These are phyloP conservation scores for Monosporozyma solicola DNA, from an alignment of 805 yeast species.

Conservation along the genomic window DNA sequence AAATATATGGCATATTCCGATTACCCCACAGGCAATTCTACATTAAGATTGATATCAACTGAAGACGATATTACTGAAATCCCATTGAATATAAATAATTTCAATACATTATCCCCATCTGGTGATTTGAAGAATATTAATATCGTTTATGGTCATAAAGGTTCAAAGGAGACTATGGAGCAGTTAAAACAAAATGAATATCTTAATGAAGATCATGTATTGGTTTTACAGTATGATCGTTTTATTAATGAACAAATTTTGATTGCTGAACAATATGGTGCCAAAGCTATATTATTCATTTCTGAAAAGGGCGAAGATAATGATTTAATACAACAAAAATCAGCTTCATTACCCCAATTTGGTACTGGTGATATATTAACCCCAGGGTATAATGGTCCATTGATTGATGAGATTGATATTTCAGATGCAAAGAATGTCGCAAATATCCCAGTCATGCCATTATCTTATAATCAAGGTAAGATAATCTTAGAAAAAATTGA, in stretches of 20 bases:
- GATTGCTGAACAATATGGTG: slow-evolving; percentile 49
- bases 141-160: slow-evolving; percentile 59
- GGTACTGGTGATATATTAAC: slow-evolving; percentile 72
- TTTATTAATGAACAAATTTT: slow-evolving; percentile 43
- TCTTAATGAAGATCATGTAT: slow-evolving; percentile 39
- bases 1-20: slow-evolving; percentile 53
- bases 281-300: slow-evolving; percentile 61
- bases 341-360: slow-evolving; percentile 50
- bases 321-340: slow-evolving; percentile 29
- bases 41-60: not conserved
- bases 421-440: slow-evolving; percentile 48
- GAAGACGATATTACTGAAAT: slow-evolving; percentile 8
- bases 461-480: slow-evolving; percentile 64
- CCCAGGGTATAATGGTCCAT: slow-evolving; percentile 58
- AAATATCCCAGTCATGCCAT: slow-evolving; percentile 65
- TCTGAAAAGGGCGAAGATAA: slow-evolving; percentile 34
- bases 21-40: slow-evolving; percentile 34
- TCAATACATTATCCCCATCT: slow-evolving; percentile 57
- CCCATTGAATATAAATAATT: slow-evolving; percentile 35
- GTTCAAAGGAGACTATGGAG: slow-evolving; percentile 46
- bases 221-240: slow-evolving; percentile 52
- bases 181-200: slow-evolving; percentile 32
- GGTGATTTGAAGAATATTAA: slow-evolving; percentile 45
- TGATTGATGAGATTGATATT: slow-evolving; percentile 36
- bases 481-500: slow-evolving; percentile 24